Percentiles rank a stretch among this genome's conserved stretches.
Conservation (phyloP, 1,284 basidiomycete species). For the Chiua sp. region DNA sequence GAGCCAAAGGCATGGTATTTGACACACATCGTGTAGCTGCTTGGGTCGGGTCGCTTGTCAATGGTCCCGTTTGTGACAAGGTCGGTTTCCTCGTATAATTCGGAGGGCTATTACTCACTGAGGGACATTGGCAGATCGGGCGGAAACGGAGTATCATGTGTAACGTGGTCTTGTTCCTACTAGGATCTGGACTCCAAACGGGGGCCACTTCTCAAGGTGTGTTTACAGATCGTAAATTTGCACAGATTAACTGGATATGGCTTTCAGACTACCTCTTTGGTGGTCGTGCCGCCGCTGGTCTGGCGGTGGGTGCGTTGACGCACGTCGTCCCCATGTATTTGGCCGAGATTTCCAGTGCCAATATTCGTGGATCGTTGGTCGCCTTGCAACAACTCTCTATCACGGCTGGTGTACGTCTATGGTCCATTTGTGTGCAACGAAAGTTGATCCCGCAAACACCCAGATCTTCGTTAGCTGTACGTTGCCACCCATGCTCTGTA, state of each 20-base stretch:
- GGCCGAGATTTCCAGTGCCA: slow-evolving; percentile 41
- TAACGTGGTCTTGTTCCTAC: slow-evolving; percentile 37
- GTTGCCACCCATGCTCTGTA: slow-evolving; percentile 1
- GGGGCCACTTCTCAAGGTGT: slow-evolving; percentile 36
- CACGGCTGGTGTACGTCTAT: slow-evolving; percentile 37
- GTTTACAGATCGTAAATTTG: neutral
- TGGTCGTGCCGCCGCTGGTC: slow-evolving; percentile 37
- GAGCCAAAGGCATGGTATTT: neutral
- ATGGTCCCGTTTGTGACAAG: slow-evolving; percentile 40
- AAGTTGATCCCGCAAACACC: neutral
- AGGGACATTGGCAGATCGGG: slow-evolving; percentile 26
- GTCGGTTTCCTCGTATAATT: slow-evolving; percentile 12
- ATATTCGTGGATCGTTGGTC: slow-evolving; percentile 41
- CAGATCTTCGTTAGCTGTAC: slow-evolving; percentile 40
- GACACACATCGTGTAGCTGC: slow-evolving; percentile 27
- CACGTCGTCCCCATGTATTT: slow-evolving; percentile 42
- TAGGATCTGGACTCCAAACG: slow-evolving; percentile 39
- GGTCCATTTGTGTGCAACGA: neutral
- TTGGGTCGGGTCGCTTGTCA: slow-evolving; percentile 38
- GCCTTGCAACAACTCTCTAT: slow-evolving; percentile 39
- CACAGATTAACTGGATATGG: neutral
- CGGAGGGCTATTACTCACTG: neutral
- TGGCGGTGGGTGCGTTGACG: slow-evolving; percentile 38
- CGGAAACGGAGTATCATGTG: slow-evolving; percentile 38
- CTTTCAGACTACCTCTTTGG: slow-evolving; percentile 34